A percentile compares a stretch with the other conserved stretches of the same genome.
These are phyloP conservation scores for Cubamyces sp. DNA, from an alignment of 768 basidiomycete genomes.

Conservation along the genomic window DNA sequence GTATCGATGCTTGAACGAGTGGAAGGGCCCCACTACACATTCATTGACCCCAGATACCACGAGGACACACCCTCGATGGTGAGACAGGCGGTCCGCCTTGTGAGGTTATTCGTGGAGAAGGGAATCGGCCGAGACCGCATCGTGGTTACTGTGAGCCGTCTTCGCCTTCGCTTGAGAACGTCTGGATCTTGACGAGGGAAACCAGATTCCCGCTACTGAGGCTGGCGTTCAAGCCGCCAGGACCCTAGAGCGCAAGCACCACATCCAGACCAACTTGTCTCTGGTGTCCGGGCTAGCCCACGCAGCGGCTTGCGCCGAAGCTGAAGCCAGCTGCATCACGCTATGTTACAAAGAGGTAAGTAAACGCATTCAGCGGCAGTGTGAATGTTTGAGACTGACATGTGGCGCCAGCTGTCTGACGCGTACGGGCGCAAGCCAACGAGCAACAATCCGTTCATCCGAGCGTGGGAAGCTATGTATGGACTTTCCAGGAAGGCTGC, in stretches of 20 bases:
- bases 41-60: slow-evolving; percentile 54
- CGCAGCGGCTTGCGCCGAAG: slow-evolving; percentile 57
- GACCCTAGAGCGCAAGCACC: slow-evolving; percentile 40
- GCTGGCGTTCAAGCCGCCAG: slow-evolving; percentile 53
- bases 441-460: slow-evolving; percentile 9
- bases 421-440: slow-evolving; percentile 5
- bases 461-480: slow-evolving; percentile 26
- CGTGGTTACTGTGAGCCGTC: slow-evolving; percentile 50
- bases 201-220: slow-evolving; percentile 61
- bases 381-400: slow-evolving; percentile 10
- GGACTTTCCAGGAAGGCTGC: slow-evolving; percentile 42
- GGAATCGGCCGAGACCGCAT: slow-evolving; percentile 46
- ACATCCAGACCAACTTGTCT: slow-evolving; percentile 55
- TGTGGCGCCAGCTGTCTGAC: slow-evolving; percentile 14
- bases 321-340: slow-evolving; percentile 51
- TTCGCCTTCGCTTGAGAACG: neutral
- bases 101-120: slow-evolving; percentile 44
- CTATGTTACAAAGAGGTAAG: slow-evolving; percentile 56
- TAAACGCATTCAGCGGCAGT: neutral
- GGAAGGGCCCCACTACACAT: slow-evolving; percentile 52
- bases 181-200: slow-evolving; percentile 6
- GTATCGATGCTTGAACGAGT: slow-evolving; percentile 47
- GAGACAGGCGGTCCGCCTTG: slow-evolving; percentile 44
- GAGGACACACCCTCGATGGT: slow-evolving; percentile 44
- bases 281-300: slow-evolving; percentile 59